Percentiles rank a stretch among this genome's conserved stretches.
These are phyloP conservation scores for Xylaria venustula DNA, from an alignment of 495 filamentous ascomycete genomes.

Conservation along the genomic window DNA sequence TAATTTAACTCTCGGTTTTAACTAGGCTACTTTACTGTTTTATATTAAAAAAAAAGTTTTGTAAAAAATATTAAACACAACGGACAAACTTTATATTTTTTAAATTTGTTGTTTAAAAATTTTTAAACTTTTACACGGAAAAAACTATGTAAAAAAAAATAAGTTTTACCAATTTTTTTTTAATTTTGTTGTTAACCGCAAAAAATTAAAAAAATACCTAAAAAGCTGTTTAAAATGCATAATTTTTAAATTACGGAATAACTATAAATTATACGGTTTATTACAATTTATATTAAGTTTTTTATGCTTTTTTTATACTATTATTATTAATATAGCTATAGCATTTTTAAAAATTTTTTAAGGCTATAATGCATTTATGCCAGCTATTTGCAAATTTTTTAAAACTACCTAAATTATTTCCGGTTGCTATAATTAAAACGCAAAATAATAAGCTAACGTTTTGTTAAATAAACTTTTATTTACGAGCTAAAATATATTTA, in stretches of 20 bases:
- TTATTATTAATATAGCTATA: not conserved
- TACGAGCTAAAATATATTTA: not conserved
- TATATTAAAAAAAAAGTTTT: not conserved
- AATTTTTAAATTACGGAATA: not conserved
- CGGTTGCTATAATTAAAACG: not conserved
- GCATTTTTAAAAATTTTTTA: not conserved
- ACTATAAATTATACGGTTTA: constrained; percentile 1
- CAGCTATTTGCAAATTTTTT: not conserved
- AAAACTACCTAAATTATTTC: not conserved
- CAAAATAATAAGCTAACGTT: not conserved
- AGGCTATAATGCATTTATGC: not conserved
- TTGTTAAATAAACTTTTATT: not conserved
- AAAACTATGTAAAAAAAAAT: not conserved
- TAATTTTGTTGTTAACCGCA: not conserved
- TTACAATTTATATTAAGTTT: not conserved
- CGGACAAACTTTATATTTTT: not conserved
- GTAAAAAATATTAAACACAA: not conserved
- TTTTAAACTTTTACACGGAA: not conserved
- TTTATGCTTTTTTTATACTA: constrained; percentile 1
- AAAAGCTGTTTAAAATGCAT: not conserved
- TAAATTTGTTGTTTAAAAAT: not conserved
- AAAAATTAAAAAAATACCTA: constrained; percentile 1
- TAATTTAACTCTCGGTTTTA: not conserved
- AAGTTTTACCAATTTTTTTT: not conserved
- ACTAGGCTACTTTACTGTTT: not conserved